Evolutionary conservation across 2,329 filamentous ascomycete species (phyloP), one percentile per base, ranked within the genome.

Genomic region (Penicillium italicum): DNA sequence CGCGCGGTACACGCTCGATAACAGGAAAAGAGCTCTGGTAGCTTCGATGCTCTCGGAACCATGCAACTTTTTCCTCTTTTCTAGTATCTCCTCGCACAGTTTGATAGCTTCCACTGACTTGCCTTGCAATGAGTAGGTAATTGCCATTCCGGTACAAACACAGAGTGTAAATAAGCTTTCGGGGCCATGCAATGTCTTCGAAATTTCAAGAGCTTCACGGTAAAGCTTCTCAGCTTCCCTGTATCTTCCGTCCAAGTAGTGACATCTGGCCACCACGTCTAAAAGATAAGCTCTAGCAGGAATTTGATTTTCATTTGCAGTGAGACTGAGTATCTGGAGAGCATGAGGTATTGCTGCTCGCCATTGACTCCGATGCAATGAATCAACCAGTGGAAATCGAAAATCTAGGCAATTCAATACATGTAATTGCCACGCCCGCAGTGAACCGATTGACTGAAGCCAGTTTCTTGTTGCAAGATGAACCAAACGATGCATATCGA

Each of bases 401-500:
- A 42, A 16, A 10, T 47, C 20, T 0, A 69, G 41, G 8, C 44
- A 36, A 38, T 36, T 2, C 11, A 64, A 7, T 1, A 30, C n/a
- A 5, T 7, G 5, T 50, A 34, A 8, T 24, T 53, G 7, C 56
- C 37, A 45, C 42, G 31, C 11, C 40, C 55, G 26, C 0, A 55
- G 33, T 4, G 12, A 16, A 3, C 43, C 18, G 1, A 11, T 7
- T 5, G 50, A 60, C 12, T 57, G 58, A 0, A 72, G 33, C 69
- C 66, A 72, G 9, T 66, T 69, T 11, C 62, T 42, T 0, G 55
- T 71, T 1, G 68, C 63, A 4, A 73, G 59, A 41, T 69, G 66
- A 0, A 73, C 66, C 6, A 74, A 57, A 24, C 69, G 60, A 52
- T 73, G 71, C 48, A 73, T 56, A 48, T 60, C 62, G 1, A 68